These are phyloP conservation scores for Uronychia binucleata DNA, from an alignment of 73 alveolate species.

Conservation along the genomic window DNA sequence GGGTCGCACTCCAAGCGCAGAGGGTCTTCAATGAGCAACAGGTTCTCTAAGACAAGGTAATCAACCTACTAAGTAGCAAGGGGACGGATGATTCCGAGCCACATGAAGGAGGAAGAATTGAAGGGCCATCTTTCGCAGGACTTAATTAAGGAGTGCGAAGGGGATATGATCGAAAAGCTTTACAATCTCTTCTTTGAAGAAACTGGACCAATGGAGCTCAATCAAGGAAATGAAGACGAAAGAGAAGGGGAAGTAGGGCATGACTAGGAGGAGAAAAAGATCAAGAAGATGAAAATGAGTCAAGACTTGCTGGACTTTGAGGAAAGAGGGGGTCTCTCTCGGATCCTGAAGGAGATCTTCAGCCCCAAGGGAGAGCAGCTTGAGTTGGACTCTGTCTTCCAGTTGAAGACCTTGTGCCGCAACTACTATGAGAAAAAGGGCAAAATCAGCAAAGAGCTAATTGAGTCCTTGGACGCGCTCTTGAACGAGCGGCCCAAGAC, in stretches of 20 bases:
- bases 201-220: neutral
- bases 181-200: constrained; percentile 4
- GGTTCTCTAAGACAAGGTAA: neutral
- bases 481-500: constrained; percentile 49
- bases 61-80: neutral
- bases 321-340: constrained; percentile 52
- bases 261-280: constrained; percentile 30
- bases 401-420: constrained; percentile 34
- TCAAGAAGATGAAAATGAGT: constrained; percentile 11
- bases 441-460: constrained; percentile 11
- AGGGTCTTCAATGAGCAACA: neutral
- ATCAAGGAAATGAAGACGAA: neutral
- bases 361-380: constrained; percentile 29
- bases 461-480: constrained; percentile 41
- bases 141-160: neutral
- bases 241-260: neutral
- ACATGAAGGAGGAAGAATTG: neutral
- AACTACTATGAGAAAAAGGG: constrained; percentile 49
- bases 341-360: constrained; percentile 35
- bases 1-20: neutral
- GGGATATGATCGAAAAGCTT: constrained; percentile 5
- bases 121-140: neutral
- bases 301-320: constrained; percentile 43
- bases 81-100: neutral
- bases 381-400: constrained; percentile 47